Base-by-base conservation (phyloP, 2,329 filamentous ascomycete genomes). In the Claviceps pazoutovae region DNA sequence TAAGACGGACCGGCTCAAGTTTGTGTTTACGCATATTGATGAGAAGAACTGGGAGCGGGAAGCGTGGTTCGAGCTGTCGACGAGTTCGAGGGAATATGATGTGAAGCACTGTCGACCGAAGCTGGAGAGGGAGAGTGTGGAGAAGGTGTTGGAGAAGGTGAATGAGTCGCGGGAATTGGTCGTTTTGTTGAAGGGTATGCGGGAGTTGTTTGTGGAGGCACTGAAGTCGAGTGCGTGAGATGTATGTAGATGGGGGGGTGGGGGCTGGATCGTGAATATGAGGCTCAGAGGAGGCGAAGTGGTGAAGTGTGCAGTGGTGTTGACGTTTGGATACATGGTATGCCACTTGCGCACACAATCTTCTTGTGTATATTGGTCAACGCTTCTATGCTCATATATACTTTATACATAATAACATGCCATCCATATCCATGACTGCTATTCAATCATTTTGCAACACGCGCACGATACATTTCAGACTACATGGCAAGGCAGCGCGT, bases 21-120 rank as follows among this genome's bases (percentile, higher is more conserved):
- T 98, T 65, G 79, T 93, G 2, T 98, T 88, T 64, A 86, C 82
- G 30, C 87, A 94, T 66, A 74, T 97, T 46, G 82, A 94, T 63
- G 88, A 95, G 71, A 80, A 82, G 61, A 84, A 93, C 63, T 90
- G 87, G 84, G 87, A 90, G 60, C 78, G 82, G 54, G 90, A 97
- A 70, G 89, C 86, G 14, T 94, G 86, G 83, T 97, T 98, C 64
- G 91, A 97, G 71, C 73, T 98, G 53, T 83, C 85, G 58, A 95
- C 86, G 46, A 80, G 82, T 38, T 81, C 80, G 56, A 75, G 86
- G 54, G 90, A 95, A 61, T 97, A 96, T 67, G 85, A 87, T 56
- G 84, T 97, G 39, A 78, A 82, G 54, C 84, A 87, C 59, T 86
- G 84, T 60, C 76, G 85, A 63, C 93, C 93, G 13, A 91, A 88